These are phyloP conservation scores for Globisporangium cylindrosporum DNA, from an alignment of 352 stramenopile genomes.

Conservation along the genomic window DNA sequence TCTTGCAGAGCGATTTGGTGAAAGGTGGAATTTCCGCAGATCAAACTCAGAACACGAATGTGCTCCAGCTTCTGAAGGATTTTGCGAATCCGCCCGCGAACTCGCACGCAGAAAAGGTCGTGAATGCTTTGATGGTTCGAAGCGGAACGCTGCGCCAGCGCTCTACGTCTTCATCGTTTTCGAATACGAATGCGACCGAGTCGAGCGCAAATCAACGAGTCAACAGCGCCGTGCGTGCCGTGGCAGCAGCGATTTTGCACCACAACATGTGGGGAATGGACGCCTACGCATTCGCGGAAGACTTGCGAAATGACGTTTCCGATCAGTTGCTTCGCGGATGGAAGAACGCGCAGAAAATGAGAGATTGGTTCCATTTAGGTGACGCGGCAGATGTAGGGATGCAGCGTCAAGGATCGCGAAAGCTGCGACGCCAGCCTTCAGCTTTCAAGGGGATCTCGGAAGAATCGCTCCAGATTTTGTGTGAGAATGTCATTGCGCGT, in stretches of 20 bases:
- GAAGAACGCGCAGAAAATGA: slow-evolving; percentile 88
- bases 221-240: slow-evolving; percentile 61
- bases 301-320: slow-evolving; percentile 55
- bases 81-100: slow-evolving; percentile 37
- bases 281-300: slow-evolving; percentile 63
- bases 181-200: slow-evolving; percentile 33
- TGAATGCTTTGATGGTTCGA: slow-evolving; percentile 37
- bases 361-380: slow-evolving; percentile 82
- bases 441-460: slow-evolving; percentile 77
- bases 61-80: slow-evolving; percentile 57
- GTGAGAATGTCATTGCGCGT: slow-evolving; percentile 66
- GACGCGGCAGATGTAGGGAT: slow-evolving; percentile 62
- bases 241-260: slow-evolving; percentile 77
- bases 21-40: slow-evolving; percentile 47
- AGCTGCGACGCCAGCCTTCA: slow-evolving; percentile 62
- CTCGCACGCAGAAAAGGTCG: slow-evolving; percentile 43
- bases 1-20: slow-evolving; percentile 69
- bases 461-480: slow-evolving; percentile 64
- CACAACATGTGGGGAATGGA: slow-evolving; percentile 89
- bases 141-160: slow-evolving; percentile 21
- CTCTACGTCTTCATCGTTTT: slow-evolving; percentile 27
- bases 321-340: slow-evolving; percentile 66
- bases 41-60: slow-evolving; percentile 54
- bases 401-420: slow-evolving; percentile 31
- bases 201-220: slow-evolving; percentile 35